phyloP scores from a whole-genome alignment of 78 protist species.

The Creolimax fragrantissima region DNA sequence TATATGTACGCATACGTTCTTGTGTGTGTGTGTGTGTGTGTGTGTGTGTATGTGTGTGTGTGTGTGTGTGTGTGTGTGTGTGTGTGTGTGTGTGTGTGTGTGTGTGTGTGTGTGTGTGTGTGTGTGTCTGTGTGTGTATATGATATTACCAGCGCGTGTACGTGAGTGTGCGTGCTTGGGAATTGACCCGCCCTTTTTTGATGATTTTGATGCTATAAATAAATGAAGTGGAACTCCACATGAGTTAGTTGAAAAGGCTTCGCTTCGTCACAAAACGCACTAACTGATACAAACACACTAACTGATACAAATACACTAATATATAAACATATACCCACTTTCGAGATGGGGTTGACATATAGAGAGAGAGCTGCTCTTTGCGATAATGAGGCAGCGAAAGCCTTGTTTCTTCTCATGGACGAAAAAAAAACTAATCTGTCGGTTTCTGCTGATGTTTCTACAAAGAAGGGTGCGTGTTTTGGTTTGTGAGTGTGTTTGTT shows the following conservation, averaged over 20 bases:
- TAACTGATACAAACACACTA: neutral
- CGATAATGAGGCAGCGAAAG: conserved; percentile 31
- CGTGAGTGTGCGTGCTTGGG: neutral
- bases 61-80: neutral
- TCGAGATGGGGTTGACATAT: neutral
- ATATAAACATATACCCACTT: neutral
- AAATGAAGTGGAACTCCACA: neutral
- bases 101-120: neutral
- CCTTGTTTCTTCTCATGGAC: conserved; percentile 47
- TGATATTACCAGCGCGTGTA: neutral
- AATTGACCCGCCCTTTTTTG: neutral
- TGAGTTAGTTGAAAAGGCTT: neutral
- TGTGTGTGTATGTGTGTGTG: neutral
- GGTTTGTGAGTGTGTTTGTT: neutral
- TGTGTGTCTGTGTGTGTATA: neutral
- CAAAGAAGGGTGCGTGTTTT: conserved; percentile 31
- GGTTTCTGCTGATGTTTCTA: conserved; percentile 58
- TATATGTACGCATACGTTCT: neutral
- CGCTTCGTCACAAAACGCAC: neutral
- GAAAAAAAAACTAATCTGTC: conserved; percentile 59
- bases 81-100: neutral
- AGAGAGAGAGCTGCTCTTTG: conserved; percentile 46
- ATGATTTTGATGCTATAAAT: neutral
- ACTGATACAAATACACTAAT: neutral
- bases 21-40: neutral